Evolutionary conservation across 106 monocot genomes (phyloP), one percentile per base, ranked within the genome.

Genomic region (Dendrobium officinale): DNA sequence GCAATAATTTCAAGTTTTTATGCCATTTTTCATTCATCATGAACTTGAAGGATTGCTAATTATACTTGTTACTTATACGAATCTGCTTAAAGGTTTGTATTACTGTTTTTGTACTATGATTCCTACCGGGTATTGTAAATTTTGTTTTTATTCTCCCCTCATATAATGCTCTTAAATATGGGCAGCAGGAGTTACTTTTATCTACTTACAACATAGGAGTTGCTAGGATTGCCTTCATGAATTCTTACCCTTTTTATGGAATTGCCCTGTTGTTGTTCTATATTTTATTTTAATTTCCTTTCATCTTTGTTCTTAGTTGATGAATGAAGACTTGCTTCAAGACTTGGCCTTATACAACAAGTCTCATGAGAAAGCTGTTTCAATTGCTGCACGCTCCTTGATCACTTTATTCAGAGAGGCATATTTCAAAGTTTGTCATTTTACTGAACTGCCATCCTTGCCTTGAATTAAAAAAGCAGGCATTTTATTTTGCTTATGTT

Each of bases 401-500:
- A n/a, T n/a, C n/a, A n/a, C n/a, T n/a, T n/a, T n/a, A n/a, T n/a
- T n/a, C n/a, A n/a, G n/a, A n/a, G n/a, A 97, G 97, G 97, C 94
- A 61, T 26, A 55, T 42, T 80, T 44, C 7, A 49, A 44, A 37
- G 17, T 48, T 77, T 44, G 3, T 44, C 47, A 75, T 70, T 70
- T 70, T 37, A 70, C 33, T 70, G 5, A 0, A 22, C 58, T 18
- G 1, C 13, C 16, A 70, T 70, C 24, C 13, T 37, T 70, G 27
- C 24, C 33, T 16, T 31, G 33, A 37, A 31, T n/a, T 16, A 13
- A 70, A 70, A 31, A 37, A 42, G 75, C 7, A 9, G 2, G 4
- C 45, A 40, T 4, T 42, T 80, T 47, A 9, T 26, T 66, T 82
- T 79, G 61, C 67, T 72, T 54, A n/a, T 55, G 68, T 78, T 13